Percentiles rank a stretch among this genome's conserved stretches.
phyloP scores from a whole-genome alignment of 306 rosid species.

The Vachellia pachyceras region DNA sequence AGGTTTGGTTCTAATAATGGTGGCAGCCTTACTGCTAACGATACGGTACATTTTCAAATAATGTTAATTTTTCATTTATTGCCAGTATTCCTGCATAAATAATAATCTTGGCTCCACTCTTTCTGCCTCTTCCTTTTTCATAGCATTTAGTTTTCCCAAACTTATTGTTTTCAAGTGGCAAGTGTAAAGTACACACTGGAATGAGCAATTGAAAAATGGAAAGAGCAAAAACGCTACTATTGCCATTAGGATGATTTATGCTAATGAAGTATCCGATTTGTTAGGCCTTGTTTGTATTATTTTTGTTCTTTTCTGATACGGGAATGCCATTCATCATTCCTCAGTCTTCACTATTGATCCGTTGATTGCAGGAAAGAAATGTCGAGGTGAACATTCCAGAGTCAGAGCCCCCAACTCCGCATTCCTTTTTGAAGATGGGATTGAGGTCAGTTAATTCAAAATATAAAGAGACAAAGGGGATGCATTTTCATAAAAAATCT shows the following conservation, averaged over 20 bases:
- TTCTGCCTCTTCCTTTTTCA: neutral
- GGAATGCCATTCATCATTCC: slow-evolving; percentile 27
- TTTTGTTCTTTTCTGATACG: no score
- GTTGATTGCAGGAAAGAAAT: slow-evolving; percentile 77
- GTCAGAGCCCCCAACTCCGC: slow-evolving; percentile 96
- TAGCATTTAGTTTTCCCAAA: slow-evolving; percentile 17
- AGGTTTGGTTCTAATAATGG: slow-evolving; percentile 85
- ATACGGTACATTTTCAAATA: slow-evolving; percentile 60
- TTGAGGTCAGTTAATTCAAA: slow-evolving; percentile 65
- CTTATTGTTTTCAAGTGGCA: neutral
- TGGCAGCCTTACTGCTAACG: slow-evolving; percentile 73
- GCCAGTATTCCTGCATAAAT: neutral
- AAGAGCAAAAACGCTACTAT: no score
- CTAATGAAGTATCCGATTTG: no score
- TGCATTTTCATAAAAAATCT: neutral
- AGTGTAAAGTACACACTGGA: neutral
- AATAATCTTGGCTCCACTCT: neutral
- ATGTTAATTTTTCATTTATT: neutral
- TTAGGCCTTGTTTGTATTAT: no score
- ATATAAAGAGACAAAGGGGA: neutral
- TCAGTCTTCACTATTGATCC: slow-evolving; percentile 32
- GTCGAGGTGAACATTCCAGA: slow-evolving; percentile 74
- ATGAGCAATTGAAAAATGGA: no score
- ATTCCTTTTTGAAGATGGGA: slow-evolving; percentile 80
- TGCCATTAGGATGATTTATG: no score